A percentile compares a stretch with the other conserved stretches of the same genome.
Evolutionary conservation across 176 grass and related monocot species (phyloP).

Genomic region (Musa beccarii): DNA sequence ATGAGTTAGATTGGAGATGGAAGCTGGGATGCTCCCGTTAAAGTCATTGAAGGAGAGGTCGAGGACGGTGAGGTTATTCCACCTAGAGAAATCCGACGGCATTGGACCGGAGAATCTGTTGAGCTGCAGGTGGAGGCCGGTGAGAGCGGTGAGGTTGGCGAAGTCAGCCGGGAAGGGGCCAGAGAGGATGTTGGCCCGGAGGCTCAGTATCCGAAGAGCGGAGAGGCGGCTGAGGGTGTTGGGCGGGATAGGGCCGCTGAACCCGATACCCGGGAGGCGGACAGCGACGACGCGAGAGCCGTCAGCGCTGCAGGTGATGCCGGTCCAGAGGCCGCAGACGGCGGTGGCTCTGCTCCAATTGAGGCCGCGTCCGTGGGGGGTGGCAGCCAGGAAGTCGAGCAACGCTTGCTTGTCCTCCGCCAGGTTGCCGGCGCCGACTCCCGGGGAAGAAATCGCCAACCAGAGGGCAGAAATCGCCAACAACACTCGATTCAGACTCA

Average conservation of each 20-base stretch:
- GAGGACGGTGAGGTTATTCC: slow-evolving; percentile 36
- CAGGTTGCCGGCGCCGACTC: slow-evolving; percentile 18
- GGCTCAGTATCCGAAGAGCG: slow-evolving; percentile 77
- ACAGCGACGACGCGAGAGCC: slow-evolving; percentile 45
- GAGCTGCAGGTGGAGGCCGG: slow-evolving; percentile 74
- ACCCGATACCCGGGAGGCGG: slow-evolving; percentile 58
- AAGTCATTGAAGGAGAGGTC: slow-evolving; percentile 89
- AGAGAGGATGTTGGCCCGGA: slow-evolving; percentile 60
- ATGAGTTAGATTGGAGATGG: slow-evolving; percentile 41
- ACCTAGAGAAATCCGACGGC: neutral
- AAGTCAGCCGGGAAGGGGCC: slow-evolving; percentile 52
- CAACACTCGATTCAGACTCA: neutral
- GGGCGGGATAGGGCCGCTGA: slow-evolving; percentile 44
- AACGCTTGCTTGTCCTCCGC: slow-evolving; percentile 51
- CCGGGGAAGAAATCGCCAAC: neutral
- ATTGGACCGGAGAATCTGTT: slow-evolving; percentile 61
- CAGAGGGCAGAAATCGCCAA: slow-evolving; percentile 21
- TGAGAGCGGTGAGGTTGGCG: slow-evolving; percentile 35
- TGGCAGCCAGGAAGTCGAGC: slow-evolving; percentile 40
- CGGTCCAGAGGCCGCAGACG: slow-evolving; percentile 66
- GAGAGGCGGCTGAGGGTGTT: slow-evolving; percentile 55
- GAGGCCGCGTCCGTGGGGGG: slow-evolving; percentile 30
- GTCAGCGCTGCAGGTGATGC: slow-evolving; percentile 68
- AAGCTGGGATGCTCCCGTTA: slow-evolving; percentile 27
- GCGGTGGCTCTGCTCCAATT: slow-evolving; percentile 42